These are phyloP conservation scores for Hypholoma fasciculare DNA, from an alignment of 768 basidiomycete species.

Conservation along the genomic window DNA sequence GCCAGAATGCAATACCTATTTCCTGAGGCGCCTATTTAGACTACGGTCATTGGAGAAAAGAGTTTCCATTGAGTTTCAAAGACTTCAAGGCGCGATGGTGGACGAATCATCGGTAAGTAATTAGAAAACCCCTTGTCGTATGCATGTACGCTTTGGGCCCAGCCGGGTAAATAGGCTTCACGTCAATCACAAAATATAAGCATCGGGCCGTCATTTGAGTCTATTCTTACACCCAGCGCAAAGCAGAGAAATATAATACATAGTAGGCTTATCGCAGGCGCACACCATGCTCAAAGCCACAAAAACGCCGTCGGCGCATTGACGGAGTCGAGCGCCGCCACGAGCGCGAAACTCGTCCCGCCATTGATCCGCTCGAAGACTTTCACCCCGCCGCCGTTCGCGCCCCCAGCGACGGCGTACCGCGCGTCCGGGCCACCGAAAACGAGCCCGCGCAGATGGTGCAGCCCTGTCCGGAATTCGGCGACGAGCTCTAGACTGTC, in stretches of 20 bases:
- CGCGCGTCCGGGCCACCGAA: constrained; percentile 63
- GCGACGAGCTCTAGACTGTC: constrained; percentile 48
- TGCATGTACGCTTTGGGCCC: neutral
- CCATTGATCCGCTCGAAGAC: constrained; percentile 66
- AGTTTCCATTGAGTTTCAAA: too few species aligned
- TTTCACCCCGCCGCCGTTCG: constrained; percentile 64
- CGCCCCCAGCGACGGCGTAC: constrained; percentile 69
- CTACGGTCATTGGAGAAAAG: too few species aligned
- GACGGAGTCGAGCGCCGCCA: constrained; percentile 47
- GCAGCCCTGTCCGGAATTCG: constrained; percentile 69
- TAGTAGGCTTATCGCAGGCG: neutral
- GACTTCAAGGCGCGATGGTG: too few species aligned
- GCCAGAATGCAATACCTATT: too few species aligned
- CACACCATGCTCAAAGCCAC: constrained; percentile 34
- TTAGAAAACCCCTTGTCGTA: neutral
- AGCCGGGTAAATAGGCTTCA: neutral
- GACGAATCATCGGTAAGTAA: too few species aligned
- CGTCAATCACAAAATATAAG: neutral
- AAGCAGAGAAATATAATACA: neutral
- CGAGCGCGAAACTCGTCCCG: constrained; percentile 52
- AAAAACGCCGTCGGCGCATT: constrained; percentile 57
- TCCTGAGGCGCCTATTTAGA: too few species aligned
- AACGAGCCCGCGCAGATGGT: constrained; percentile 67
- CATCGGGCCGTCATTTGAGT: neutral
- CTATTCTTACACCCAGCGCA: neutral